phyloP scores from a whole-genome alignment of 2,329 filamentous ascomycete species.

The Phaeosphaeriaceae sp. region DNA sequence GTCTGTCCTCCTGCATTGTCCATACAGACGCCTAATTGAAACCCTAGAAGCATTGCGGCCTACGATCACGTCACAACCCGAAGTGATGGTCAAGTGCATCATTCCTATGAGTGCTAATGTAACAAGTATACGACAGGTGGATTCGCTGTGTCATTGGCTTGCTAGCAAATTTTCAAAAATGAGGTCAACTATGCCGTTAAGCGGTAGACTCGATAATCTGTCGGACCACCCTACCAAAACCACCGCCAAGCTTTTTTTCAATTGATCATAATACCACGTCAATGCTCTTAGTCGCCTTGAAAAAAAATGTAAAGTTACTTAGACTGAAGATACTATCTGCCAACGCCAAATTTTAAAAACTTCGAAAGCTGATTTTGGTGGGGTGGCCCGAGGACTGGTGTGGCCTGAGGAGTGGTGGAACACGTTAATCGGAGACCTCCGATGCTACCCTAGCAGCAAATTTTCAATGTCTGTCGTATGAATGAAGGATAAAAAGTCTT shows the following conservation, averaged over 20 bases:
- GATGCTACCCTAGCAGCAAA: slow-evolving; percentile 17
- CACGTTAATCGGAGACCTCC: slow-evolving; percentile 21
- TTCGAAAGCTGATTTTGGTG: too few relatives aligned
- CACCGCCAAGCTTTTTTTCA: too few relatives aligned
- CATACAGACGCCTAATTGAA: too few relatives aligned
- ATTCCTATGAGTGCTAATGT: slow-evolving; percentile 6
- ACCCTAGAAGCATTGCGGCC: too few relatives aligned
- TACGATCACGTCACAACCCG: neutral
- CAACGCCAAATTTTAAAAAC: too few relatives aligned
- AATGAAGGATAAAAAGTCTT: slow-evolving; percentile 1
- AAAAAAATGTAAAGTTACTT: too few relatives aligned
- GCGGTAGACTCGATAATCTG: slow-evolving; percentile 25
- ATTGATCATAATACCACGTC: too few relatives aligned
- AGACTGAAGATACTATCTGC: too few relatives aligned
- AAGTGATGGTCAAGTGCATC: slow-evolving; percentile 7
- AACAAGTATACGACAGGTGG: slow-evolving; percentile 28
- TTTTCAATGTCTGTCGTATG: neutral
- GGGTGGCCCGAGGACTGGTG: too few relatives aligned
- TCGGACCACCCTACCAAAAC: too few relatives aligned
- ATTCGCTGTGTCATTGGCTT: slow-evolving; percentile 26
- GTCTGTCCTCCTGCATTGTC: neutral
- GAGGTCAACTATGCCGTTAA: slow-evolving; percentile 24
- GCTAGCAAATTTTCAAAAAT: slow-evolving; percentile 27
- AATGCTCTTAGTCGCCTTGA: too few relatives aligned
- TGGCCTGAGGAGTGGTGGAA: too few relatives aligned